Evolutionary conservation across 805 yeast genomes (phyloP), one percentile per base, ranked within the genome.

Genomic region (Candida ovalis): DNA sequence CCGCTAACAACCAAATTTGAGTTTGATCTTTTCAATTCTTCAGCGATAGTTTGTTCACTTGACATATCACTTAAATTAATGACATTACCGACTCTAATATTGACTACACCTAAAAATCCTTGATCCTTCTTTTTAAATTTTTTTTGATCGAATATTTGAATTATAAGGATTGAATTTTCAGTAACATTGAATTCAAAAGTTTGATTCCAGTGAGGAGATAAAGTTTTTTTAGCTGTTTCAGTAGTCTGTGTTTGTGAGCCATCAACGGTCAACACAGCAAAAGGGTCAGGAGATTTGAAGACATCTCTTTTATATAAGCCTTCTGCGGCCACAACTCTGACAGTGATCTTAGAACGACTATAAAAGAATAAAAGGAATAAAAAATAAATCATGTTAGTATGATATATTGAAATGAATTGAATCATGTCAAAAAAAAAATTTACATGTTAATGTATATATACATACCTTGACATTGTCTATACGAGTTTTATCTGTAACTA

Each of bases 201-300:
- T 69, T 94, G 97, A 69, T 94, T 91, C 99, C 99, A 94, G 70
- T 91, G 94, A 10, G 99, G 99, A 62, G 94, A 89, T 58, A 92
- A 73, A 2, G 98, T 94, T 69, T 88, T 90, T 62, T 89, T 88
- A 27, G 95, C 94, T 32, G 96, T 94, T 44, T 89, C 82, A 1
- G 99, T 94, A 18, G 97, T 86, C 63, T 89, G 89, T 1, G 98
- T 94, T 65, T 94, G 99, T 19, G 88, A 83, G 3, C 98, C 98
- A 67, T 94, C 99, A n/a, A 94, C 91, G 12, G 98, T 92, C 53
- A 94, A 74, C 32, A 94, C 98, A 1, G 97, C 97, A 71, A 94
- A 94, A 10, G 99, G 99, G 68, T 94, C 99, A 2, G 99, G 99
- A 53, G 91, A 87, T 48, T 96, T 82, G 66, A 91, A 88, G 22